Percentiles rank a stretch among this genome's conserved stretches.
Conservation (phyloP, 169 alveolate species). For the Eimeria praecox region DNA sequence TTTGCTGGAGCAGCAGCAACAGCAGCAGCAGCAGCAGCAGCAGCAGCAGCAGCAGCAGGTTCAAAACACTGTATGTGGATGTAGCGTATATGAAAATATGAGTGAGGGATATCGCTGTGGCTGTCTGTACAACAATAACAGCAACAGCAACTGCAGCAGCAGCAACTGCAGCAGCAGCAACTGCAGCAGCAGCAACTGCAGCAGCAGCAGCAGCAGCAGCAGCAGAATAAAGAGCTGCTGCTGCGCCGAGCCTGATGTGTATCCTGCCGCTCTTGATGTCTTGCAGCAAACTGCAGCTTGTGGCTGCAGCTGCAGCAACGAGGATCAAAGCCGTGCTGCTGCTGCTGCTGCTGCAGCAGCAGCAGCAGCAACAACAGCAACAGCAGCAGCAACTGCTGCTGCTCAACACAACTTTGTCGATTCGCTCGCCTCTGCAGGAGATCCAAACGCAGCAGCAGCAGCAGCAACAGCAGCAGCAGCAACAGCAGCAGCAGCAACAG, state of each 20-base stretch:
- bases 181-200: not conserved
- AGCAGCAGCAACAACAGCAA: not conserved
- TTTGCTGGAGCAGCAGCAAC: conserved; percentile 55
- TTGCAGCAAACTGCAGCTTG: not conserved
- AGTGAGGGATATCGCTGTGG: not conserved
- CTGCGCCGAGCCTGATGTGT: not conserved
- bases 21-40: conserved; percentile 52
- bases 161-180: conserved; percentile 39
- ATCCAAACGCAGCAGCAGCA: too few relatives aligned
- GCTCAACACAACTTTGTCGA: too few relatives aligned
- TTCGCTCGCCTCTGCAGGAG: too few relatives aligned
- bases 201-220: conserved; percentile 57
- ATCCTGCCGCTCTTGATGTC: not conserved
- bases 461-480: too few relatives aligned
- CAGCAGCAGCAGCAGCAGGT: conserved; percentile 36
- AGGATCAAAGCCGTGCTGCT: not conserved
- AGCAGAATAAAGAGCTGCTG: not conserved
- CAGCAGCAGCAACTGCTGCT: conserved; percentile 30
- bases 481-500: too few relatives aligned
- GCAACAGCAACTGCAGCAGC: conserved; percentile 6
- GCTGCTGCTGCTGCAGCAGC: not conserved
- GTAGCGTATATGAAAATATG: not conserved
- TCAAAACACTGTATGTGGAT: not conserved
- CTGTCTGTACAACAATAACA: not conserved
- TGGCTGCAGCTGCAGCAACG: not conserved